Evolutionary conservation across 1,284 basidiomycete genomes (phyloP), one percentile per base, ranked within the genome.

Genomic region (Amylostereum chailletii): DNA sequence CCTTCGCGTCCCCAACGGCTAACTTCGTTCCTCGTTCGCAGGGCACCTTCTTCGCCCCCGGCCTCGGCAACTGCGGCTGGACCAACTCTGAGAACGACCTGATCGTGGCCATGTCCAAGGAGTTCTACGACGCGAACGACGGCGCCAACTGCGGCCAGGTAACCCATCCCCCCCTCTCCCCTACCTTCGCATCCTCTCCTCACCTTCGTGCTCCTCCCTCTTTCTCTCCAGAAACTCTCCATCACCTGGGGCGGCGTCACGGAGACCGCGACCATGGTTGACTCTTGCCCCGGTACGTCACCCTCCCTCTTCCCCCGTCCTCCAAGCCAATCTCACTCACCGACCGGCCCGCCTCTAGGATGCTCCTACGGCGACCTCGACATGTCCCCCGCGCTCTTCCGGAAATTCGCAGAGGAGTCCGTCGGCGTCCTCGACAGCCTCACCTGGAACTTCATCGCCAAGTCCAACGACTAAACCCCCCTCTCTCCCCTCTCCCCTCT

Each of bases 371-470:
- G 40, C 26, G 54, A 45, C 10, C 47, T 47, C 81, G 81, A 83
- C 59, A 71, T 83, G 72, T 81, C 79, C 26, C 69, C 71, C 6
- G 63, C 65, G 5, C 53, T 75, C 11, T 79, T 79, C 63, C 1
- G 71, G 53, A 41, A 71, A 49, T 54, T 82, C 27, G 71, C 64
- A 10, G 1, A 37, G 1, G 50, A 47, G 4, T 1, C 8, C 30
- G 26, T 57, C 4, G 81, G 79, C 10, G 65, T 66, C n/a, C 55
- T 83, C 27, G 39, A 50, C n/a, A 31, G 29, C 42, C 64, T 81
- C 46, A 53, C 55, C 0, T 83, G 81, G 80, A 57, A 75, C 51
- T 79, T 77, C 62, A 70, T 72, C 2, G 34, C 29, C 39, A 53
- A 42, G 19, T 45, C 19, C 19, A 19, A 19, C 19, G 19, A 19